These are phyloP conservation scores for Boletus speciosus DNA, from an alignment of 768 basidiomycete species.

Conservation along the genomic window DNA sequence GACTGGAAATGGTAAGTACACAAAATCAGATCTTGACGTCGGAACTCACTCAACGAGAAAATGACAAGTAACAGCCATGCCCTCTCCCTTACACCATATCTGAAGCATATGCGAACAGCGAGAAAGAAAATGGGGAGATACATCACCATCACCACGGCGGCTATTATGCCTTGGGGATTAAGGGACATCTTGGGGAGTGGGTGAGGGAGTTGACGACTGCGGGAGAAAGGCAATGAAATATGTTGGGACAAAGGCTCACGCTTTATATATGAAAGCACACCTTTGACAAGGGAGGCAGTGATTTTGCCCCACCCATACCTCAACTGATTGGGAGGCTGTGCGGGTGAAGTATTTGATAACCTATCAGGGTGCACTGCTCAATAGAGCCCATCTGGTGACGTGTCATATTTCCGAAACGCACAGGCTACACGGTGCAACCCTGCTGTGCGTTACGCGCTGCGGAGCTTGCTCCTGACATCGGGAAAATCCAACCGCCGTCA, in stretches of 20 bases:
- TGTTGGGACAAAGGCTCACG: neutral
- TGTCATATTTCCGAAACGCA: neutral
- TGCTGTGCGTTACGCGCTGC: neutral
- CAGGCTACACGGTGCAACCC: neutral
- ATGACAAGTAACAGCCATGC: constrained; percentile 69
- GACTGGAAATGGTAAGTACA: constrained; percentile 35
- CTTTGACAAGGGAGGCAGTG: constrained; percentile 18
- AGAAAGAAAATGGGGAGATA: constrained; percentile 55
- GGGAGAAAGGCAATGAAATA: neutral
- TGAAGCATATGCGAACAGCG: constrained; percentile 43
- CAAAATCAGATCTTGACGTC: neutral
- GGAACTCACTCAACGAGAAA: constrained; percentile 51
- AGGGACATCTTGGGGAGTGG: constrained; percentile 30
- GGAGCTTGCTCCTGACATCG: neutral
- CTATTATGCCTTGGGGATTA: constrained; percentile 46
- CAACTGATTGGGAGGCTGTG: constrained; percentile 15
- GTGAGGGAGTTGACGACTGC: neutral
- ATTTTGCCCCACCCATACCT: neutral
- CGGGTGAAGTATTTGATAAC: neutral
- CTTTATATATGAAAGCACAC: constrained; percentile 21
- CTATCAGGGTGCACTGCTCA: neutral
- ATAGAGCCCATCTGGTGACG: too few relatives aligned
- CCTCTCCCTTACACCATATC: constrained; percentile 56
- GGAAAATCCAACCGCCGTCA: too few relatives aligned
- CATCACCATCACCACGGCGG: constrained; percentile 56